Evolutionary conservation across 2,329 filamentous ascomycete genomes (phyloP).

Genomic region (Aspergillus sp.): DNA sequence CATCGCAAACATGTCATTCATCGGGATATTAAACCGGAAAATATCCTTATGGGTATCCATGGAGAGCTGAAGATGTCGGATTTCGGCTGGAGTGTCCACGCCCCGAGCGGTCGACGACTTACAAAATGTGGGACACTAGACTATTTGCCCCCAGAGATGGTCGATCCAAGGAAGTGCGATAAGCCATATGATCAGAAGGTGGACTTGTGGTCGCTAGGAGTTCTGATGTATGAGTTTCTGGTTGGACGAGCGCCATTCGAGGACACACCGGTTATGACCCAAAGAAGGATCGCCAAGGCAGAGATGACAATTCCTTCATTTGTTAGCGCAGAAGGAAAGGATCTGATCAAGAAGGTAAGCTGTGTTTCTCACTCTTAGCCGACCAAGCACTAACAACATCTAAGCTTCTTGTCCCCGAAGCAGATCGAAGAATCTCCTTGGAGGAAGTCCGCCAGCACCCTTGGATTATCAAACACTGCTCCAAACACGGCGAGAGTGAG

Average conservation of each 20-base stretch:
- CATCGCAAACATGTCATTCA: slow-evolving; percentile 8
- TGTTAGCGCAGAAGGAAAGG: not conserved
- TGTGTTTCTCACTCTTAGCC: not conserved
- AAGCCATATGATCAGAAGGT: slow-evolving; percentile 7
- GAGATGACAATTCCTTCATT: slow-evolving; percentile 3
- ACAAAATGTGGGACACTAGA: slow-evolving; percentile 7
- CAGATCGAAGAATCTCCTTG: not conserved
- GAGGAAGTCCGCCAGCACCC: not conserved
- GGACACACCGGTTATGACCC: slow-evolving; percentile 2
- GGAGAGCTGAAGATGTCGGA: slow-evolving; percentile 10
- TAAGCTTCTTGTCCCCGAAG: not conserved
- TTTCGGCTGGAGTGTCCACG: slow-evolving; percentile 9
- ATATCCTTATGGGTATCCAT: slow-evolving; percentile 7
- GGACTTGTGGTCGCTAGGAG: slow-evolving; percentile 6
- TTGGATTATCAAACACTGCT: slow-evolving; percentile 1
- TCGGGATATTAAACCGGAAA: slow-evolving; percentile 4
- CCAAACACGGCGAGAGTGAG: not conserved
- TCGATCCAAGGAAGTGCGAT: slow-evolving; percentile 3
- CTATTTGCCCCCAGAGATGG: slow-evolving; percentile 7
- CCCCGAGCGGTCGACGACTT: slow-evolving; percentile 5
- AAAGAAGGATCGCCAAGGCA: not conserved
- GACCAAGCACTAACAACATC: not conserved
- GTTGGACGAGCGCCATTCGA: slow-evolving; percentile 1
- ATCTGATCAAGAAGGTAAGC: not conserved
- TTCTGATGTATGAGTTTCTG: slow-evolving; percentile 7